Percentiles rank a stretch among this genome's conserved stretches.
phyloP scores from a whole-genome alignment of 78 protist species.

The Dictyostelium capitatum region DNA sequence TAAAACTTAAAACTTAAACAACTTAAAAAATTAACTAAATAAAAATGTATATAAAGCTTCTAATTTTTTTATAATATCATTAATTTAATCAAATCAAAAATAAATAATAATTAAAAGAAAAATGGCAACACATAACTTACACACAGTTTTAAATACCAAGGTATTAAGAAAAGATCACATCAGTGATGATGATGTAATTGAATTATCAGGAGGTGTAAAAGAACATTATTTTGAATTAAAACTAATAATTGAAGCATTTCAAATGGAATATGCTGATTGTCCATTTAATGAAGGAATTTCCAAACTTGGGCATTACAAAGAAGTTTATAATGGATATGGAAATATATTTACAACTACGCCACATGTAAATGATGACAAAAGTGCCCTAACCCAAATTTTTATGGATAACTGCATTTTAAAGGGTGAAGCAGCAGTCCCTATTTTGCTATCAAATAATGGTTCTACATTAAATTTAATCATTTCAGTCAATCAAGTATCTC shows the following conservation, averaged over 20 bases:
- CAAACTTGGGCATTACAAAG: neutral
- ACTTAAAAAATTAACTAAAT: too few relatives aligned
- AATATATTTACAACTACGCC: neutral
- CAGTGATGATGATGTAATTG: neutral
- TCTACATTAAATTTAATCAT: neutral
- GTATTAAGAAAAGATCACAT: neutral
- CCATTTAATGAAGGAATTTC: neutral
- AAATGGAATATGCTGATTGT: neutral
- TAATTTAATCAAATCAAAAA: too few relatives aligned
- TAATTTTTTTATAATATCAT: too few relatives aligned
- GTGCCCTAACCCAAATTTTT: neutral
- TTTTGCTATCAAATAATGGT: neutral
- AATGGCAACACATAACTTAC: neutral
- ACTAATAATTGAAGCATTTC: neutral
- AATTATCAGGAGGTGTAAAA: neutral
- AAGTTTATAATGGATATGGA: neutral
- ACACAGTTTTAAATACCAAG: neutral
- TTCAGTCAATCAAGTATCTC: neutral
- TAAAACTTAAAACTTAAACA: too few relatives aligned
- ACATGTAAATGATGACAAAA: neutral
- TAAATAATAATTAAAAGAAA: too few relatives aligned
- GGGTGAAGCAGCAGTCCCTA: neutral
- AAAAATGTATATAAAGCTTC: too few relatives aligned
- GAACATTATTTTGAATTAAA: neutral
- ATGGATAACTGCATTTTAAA: neutral